Conservation (phyloP, 2,329 filamentous ascomycete species). For the Seiridium unicorne region DNA sequence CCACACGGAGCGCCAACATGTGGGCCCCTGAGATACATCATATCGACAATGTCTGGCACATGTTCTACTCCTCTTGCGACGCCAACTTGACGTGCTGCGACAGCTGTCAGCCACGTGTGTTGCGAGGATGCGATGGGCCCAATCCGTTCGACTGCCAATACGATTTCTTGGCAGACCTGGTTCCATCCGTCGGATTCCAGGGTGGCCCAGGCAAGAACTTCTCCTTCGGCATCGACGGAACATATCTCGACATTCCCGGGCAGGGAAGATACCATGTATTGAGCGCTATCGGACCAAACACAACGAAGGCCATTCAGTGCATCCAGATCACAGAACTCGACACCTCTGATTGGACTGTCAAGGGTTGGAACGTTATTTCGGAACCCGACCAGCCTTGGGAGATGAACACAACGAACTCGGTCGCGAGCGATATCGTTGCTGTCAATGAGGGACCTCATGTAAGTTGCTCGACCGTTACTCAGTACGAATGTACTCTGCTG, state of each 20-base stretch:
- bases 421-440: neutral
- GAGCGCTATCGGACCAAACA: neutral
- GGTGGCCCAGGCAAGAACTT: neutral
- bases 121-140: neutral
- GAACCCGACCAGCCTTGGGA: neutral
- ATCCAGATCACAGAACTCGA: neutral
- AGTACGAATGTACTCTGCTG: no score
- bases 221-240: neutral
- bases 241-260: neutral
- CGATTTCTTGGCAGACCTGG: neutral
- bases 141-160: neutral
- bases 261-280: neutral
- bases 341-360: neutral
- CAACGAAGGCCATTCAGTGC: neutral
- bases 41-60: neutral
- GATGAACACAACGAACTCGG: neutral
- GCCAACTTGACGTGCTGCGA: neutral
- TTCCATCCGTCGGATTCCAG: neutral
- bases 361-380: neutral
- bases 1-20: neutral
- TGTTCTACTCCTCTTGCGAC: neutral
- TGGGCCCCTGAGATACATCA: neutral
- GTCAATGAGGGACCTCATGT: neutral
- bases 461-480: neutral
- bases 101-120: neutral